phyloP scores from a whole-genome alignment of 164 flowering plant species.

The Macadamia tetraphylla region DNA sequence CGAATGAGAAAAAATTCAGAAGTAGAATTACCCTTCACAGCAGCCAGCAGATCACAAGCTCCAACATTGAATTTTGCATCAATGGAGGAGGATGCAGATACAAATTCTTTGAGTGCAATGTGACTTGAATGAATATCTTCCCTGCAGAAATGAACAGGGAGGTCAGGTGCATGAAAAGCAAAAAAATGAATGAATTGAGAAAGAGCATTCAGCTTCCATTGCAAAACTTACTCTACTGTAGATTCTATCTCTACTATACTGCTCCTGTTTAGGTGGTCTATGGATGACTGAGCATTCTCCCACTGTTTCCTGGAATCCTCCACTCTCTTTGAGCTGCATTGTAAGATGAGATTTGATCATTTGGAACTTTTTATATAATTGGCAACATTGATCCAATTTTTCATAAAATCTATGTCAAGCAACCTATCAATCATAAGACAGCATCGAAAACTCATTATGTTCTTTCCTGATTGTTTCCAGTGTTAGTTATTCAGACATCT shows the following conservation, averaged over 20 bases:
- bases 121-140: slow-evolving; percentile 28
- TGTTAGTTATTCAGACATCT: neutral
- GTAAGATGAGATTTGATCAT: neutral
- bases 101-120: slow-evolving; percentile 27
- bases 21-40: slow-evolving; percentile 40
- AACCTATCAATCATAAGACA: neutral
- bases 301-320: slow-evolving; percentile 40
- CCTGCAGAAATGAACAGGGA: slow-evolving; percentile 24
- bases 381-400: neutral
- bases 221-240: slow-evolving; percentile 34
- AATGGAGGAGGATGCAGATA: slow-evolving; percentile 28
- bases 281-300: slow-evolving; percentile 33
- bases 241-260: slow-evolving; percentile 33
- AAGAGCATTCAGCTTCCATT: neutral
- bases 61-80: slow-evolving; percentile 29
- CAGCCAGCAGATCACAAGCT: slow-evolving; percentile 23
- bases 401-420: no score
- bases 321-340: slow-evolving; percentile 49
- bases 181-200: neutral
- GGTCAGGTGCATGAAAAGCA: neutral
- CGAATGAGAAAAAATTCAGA: neutral
- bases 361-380: neutral
- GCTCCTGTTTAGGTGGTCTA: slow-evolving; percentile 25
- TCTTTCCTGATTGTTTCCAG: neutral
- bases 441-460: neutral